A percentile compares a stretch with the other conserved stretches of the same genome.
These are phyloP conservation scores for Backusella tarrabulga DNA, from an alignment of 192 early-diverging fungal genomes.

Conservation along the genomic window DNA sequence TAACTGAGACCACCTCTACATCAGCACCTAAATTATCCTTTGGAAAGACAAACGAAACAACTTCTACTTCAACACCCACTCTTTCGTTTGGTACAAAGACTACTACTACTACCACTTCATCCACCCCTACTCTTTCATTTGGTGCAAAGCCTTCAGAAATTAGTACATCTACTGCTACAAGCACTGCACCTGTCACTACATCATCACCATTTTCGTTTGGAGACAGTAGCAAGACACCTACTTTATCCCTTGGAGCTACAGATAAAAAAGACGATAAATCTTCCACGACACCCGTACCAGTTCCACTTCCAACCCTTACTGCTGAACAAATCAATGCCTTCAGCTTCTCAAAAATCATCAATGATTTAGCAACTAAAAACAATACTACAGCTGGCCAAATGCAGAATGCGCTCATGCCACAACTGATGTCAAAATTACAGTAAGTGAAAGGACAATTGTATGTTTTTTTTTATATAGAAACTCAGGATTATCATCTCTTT, in stretches of 20 bases:
- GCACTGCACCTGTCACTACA: neutral
- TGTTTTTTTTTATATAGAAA: neutral
- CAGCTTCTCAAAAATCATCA: conserved; percentile 12
- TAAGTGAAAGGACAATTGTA: neutral
- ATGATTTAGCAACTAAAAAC: conserved; percentile 1
- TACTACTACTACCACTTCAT: neutral
- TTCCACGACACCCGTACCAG: neutral
- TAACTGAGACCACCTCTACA: neutral
- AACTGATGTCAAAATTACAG: neutral
- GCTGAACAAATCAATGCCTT: neutral
- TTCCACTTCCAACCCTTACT: conserved; percentile 2
- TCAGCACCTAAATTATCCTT: conserved; percentile 14
- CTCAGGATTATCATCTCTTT: neutral
- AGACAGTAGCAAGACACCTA: neutral
- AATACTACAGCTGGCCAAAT: neutral
- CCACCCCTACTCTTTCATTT: neutral
- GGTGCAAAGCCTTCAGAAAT: neutral
- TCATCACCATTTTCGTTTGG: conserved; percentile 4
- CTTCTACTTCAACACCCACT: conserved; percentile 7
- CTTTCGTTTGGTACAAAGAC: conserved; percentile 15
- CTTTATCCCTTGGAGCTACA: neutral
- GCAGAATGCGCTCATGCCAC: neutral
- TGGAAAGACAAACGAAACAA: conserved; percentile 7
- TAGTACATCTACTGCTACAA: neutral
- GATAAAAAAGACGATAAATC: neutral